These are phyloP conservation scores for Prunus mira DNA, from an alignment of 306 rosid species.

Conservation along the genomic window DNA sequence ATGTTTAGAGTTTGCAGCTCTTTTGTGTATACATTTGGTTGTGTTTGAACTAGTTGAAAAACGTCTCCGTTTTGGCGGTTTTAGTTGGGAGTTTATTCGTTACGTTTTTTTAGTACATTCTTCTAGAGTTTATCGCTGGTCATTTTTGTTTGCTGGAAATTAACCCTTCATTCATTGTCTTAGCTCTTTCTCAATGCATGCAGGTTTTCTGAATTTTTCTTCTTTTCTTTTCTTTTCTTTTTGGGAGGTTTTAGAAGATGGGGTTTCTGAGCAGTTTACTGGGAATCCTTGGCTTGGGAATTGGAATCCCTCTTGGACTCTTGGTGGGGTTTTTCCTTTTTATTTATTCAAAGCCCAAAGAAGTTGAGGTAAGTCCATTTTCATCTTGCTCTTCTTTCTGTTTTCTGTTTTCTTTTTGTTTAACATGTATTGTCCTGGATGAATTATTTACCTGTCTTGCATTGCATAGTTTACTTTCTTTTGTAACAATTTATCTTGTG, in stretches of 20 bases:
- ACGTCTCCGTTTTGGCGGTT: slow-evolving; percentile 6
- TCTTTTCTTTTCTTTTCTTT: background rate
- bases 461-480: background rate
- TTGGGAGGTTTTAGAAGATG: slow-evolving; percentile 31
- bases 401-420: background rate
- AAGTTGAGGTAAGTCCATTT: slow-evolving; percentile 47
- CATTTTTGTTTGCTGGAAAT: slow-evolving; percentile 7
- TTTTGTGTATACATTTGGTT: background rate
- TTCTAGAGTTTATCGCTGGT: background rate
- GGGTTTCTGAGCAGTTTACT: slow-evolving; percentile 62
- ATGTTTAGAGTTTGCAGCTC: background rate
- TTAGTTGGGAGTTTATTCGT: background rate
- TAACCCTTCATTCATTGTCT: background rate
- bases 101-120: background rate
- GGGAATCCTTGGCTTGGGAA: slow-evolving; percentile 63
- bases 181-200: background rate
- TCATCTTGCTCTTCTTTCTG: background rate
- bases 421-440: background rate
- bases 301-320: slow-evolving; percentile 87
- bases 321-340: slow-evolving; percentile 74
- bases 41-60: background rate
- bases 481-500: background rate
- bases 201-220: background rate
- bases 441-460: background rate
- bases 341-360: slow-evolving; percentile 58